Evolutionary conservation across 2,329 filamentous ascomycete genomes (phyloP).

Genomic region (Seiridium unicorne): DNA sequence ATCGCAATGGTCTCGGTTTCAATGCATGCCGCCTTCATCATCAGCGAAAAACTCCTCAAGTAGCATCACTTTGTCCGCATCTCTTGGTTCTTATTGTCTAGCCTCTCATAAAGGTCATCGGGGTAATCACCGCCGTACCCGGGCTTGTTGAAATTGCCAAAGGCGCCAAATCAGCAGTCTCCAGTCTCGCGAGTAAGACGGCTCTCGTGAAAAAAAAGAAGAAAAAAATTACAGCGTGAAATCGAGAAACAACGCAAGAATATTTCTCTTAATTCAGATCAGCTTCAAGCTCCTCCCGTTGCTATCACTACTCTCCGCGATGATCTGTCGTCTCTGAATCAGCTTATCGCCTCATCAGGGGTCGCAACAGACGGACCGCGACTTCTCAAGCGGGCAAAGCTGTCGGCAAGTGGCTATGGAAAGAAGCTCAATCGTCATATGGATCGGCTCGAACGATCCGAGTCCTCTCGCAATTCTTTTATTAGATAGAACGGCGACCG

Average conservation of each 20-base stretch:
- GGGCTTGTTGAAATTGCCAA: not conserved
- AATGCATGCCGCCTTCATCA: not conserved
- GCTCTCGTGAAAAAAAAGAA: not conserved
- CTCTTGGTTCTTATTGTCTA: not conserved
- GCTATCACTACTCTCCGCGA: not conserved
- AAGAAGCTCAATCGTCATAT: not conserved
- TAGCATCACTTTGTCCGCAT: not conserved
- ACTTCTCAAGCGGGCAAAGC: not conserved
- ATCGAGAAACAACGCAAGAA: not conserved
- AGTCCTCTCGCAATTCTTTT: not conserved
- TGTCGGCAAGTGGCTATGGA: not conserved
- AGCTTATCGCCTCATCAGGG: not conserved
- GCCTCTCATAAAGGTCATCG: not conserved
- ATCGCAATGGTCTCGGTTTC: not conserved
- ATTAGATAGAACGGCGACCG: not conserved
- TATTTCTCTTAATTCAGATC: not conserved
- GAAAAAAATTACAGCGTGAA: not conserved
- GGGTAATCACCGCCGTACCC: not conserved
- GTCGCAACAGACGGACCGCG: not conserved
- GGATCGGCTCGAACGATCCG: not conserved
- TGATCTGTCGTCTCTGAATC: not conserved
- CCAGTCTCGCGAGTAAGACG: not conserved
- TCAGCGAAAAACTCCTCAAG: not conserved
- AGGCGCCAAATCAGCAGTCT: not conserved
- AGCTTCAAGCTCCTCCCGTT: not conserved